Evolutionary conservation across 129 eudicot species (phyloP), one percentile per base, ranked within the genome.

Genomic region (Oenanthe sinensis): DNA sequence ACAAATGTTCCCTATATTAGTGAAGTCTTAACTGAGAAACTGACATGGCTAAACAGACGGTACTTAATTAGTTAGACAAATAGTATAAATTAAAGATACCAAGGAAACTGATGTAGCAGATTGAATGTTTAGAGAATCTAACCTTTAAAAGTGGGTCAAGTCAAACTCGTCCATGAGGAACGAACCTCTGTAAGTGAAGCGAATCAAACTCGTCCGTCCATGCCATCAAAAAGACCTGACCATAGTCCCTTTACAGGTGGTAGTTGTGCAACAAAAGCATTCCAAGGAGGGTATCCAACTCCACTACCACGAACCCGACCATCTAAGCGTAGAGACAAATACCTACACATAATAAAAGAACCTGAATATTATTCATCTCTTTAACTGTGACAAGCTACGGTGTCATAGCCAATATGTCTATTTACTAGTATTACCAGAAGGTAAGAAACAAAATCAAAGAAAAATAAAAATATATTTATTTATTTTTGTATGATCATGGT

Each of bases 261-360:
- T 48, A 96, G 81, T 81, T 96, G 99, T 52, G 87, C 92, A 69
- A 92, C 97, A 84, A 96, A 92, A n/a, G 99, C 99, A 86, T 92
- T 95, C 99, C 99, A 95, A 46, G 99, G 92, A 60, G 99, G 97
- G 84, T 87, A 90, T 48, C 99, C 99, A 75, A 95, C 96, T 39
- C 99, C 97, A 85, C 99, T 94, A 58, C 98, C 98, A 39, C 98
- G 92, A 46, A 92, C 97, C 67, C 97, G 96, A n/a, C 97, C 97
- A 81, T 92, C 97, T 87, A 92, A 49, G 54, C 97, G 89, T 12
- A 92, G 84, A 71, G 97, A 92, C 77, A 92, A 67, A 79, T 92
- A 92, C 82, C 97, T 92, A 37, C 22, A 83, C 40, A 33, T 20
- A 54, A 74, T 50, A 30, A 6, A 62, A 74, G 71, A 58, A 77